Evolutionary conservation across 371 early-diverging fungal genomes (phyloP), one percentile per base, ranked within the genome.

Genomic region (Mortierella sp.): DNA sequence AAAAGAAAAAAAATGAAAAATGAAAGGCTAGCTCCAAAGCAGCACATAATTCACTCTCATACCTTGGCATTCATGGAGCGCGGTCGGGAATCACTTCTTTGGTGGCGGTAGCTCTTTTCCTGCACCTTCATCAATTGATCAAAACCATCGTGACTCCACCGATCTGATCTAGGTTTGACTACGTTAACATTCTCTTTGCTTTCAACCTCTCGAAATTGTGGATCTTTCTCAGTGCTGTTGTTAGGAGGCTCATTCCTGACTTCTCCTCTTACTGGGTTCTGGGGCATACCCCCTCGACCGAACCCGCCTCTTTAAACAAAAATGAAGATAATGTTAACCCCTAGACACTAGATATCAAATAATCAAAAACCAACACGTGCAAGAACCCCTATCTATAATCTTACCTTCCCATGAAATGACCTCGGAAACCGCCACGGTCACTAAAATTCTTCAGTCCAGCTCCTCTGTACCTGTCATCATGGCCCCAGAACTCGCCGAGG

Each of bases 401-500:
- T n/a, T 63, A 79, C 80, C 82, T 73, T 65, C 82, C 82, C 73
- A 72, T 72, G 51, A 77, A 76, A 5, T 72, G 74, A 61, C 82
- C 82, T 37, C 82, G 57, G 60, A 73, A 76, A 45, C 60, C 61
- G 42, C 72, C 75, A 19, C 76, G 72, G 32, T 72, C 76, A 29
- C 70, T 35, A 63, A 72, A 79, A 60, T 77, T 83, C 47, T 72
- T 84, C 66, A 87, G 43, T 42, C 85, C 79, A 68, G 86, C 87
- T 6, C 83, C 83, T 54, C 88, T 72, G 69, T 85, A 89, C 15
- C 89, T 84, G 71, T 89, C 88, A 68, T 89, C 88, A 66, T 90
- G 89, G 19, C 86, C 85, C 88, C 90, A 89, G 66, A 90, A 89
- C 55, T 84, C 79, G 3, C 89, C 88, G 32, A 86, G 85, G 45